Percentiles rank a stretch among this genome's conserved stretches.
These are phyloP conservation scores for Blastosporella zonata DNA, from an alignment of 1,284 basidiomycete genomes.

Conservation along the genomic window DNA sequence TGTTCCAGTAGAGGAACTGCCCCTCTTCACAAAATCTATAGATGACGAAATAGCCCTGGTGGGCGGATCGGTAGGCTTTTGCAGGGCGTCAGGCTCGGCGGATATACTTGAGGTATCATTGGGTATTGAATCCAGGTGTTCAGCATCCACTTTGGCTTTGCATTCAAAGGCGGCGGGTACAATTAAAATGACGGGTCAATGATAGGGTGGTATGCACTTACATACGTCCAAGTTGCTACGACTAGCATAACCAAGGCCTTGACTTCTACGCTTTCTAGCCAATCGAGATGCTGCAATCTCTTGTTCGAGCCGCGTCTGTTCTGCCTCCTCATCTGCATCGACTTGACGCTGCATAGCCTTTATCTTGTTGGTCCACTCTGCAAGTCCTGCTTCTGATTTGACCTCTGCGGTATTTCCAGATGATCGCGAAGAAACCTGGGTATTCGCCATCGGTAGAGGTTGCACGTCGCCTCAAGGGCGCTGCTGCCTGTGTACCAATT, in stretches of 20 bases:
- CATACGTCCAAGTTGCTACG: conserved; percentile 42
- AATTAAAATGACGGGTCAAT: conserved; percentile 15
- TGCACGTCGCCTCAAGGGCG: too few species aligned
- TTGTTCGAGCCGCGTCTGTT: conserved; percentile 69
- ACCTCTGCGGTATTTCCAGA: conserved; percentile 3
- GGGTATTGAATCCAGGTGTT: conserved; percentile 1
- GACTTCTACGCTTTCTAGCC: conserved; percentile 61
- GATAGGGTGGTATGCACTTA: conserved; percentile 31
- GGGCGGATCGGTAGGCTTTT: conserved; percentile 32
- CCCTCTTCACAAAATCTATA: neutral
- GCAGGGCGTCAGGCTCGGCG: conserved; percentile 41
- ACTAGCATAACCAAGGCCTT: conserved; percentile 44
- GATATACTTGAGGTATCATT: conserved; percentile 28
- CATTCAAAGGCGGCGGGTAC: neutral
- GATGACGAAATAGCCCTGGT: neutral
- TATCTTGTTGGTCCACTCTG: conserved; percentile 78
- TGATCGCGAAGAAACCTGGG: conserved; percentile 1
- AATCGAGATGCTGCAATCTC: conserved; percentile 71
- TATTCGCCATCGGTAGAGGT: conserved; percentile 10
- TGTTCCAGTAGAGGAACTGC: conserved; percentile 7
- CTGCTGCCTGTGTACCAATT: too few species aligned
- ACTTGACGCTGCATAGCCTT: conserved; percentile 75
- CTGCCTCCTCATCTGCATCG: conserved; percentile 73
- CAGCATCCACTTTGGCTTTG: conserved; percentile 18
- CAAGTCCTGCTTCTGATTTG: conserved; percentile 56